Evolutionary conservation across 2,329 filamentous ascomycete species (phyloP), one percentile per base, ranked within the genome.

Genomic region (Penicillium sp.): DNA sequence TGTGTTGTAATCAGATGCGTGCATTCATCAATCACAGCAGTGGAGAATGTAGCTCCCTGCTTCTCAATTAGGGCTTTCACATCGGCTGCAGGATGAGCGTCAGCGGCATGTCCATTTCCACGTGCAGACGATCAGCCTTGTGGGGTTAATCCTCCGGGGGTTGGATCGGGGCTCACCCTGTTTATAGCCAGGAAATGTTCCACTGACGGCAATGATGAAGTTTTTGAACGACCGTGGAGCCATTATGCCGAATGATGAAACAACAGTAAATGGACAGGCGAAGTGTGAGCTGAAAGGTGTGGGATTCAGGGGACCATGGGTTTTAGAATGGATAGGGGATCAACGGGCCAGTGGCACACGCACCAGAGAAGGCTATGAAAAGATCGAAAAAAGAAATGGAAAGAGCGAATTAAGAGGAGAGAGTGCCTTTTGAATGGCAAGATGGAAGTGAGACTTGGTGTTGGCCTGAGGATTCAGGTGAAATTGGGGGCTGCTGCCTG

Each of bases 131-230:
- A 41, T 33, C 45, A 38, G 12, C 43, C 43, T 46, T 35, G 53
- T 47, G 49, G 45, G 37, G 31, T 28, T 20, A 32, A 41, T 39
- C 13, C 10, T 32, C 44, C 33, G 27, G 42, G 35, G 18, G 8
- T 24, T 43, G 31, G 27, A 15, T 33, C 32, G 23, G 28, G 24
- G 47, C 60, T 55, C 58, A 72, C 72, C 63, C 56, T 87, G 82
- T 3, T 75, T 79, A 24, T 73, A 66, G 5, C 73, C 72, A 1
- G 77, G 69, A 56, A 88, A 83, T 4, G 78, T 78, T 52, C 85
- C 85, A 49, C 80, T 83, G 24, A 86, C 64, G 20, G 77, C 79
- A 39, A 88, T 71, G 5, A 71, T 54, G 6, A 62, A 44, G 0
- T 62, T 55, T 41, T 67, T 66, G 39, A 71, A 67, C 12, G 54